Percentiles rank a stretch among this genome's conserved stretches.
phyloP scores from a whole-genome alignment of 108 stramenopile species.

The Cyclotella atomus region DNA sequence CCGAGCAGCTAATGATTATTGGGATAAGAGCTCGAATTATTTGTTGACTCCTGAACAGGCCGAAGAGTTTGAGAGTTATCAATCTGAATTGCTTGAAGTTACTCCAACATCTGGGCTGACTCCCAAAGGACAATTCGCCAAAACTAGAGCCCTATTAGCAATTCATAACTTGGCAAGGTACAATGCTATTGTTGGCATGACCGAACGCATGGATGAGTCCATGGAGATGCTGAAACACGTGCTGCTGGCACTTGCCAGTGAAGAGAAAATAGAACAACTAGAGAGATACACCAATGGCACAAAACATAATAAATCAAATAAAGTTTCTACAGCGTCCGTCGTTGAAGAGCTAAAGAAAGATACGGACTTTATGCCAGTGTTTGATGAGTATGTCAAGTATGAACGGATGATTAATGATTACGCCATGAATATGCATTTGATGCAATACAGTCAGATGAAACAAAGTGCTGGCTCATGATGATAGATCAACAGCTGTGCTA shows the following conservation, averaged over 20 bases:
- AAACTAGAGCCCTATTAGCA: slow-evolving; percentile 17
- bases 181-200: slow-evolving; percentile 58
- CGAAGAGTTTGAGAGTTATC: slow-evolving; percentile 11
- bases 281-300: not conserved
- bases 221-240: slow-evolving; percentile 53
- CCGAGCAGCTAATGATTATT: slow-evolving; percentile 21
- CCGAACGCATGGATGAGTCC: slow-evolving; percentile 58
- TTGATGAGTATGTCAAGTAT: slow-evolving; percentile 51
- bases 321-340: slow-evolving; percentile 43
- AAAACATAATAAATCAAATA: slow-evolving; percentile 20
- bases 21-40: slow-evolving; percentile 37
- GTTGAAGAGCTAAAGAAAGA: slow-evolving; percentile 44
- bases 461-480: no score
- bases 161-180: slow-evolving; percentile 54
- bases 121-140: slow-evolving; percentile 15
- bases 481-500: no score
- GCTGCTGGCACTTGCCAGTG: slow-evolving; percentile 15
- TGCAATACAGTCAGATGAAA: no score
- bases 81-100: not conserved
- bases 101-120: no score
- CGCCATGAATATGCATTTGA: slow-evolving; percentile 45
- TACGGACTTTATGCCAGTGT: slow-evolving; percentile 27
- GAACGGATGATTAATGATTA: slow-evolving; percentile 46
- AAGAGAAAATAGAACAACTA: not conserved
- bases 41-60: slow-evolving; percentile 56